Conservation (phyloP, 2,329 filamentous ascomycete genomes). For the Trichoderma koningii region DNA sequence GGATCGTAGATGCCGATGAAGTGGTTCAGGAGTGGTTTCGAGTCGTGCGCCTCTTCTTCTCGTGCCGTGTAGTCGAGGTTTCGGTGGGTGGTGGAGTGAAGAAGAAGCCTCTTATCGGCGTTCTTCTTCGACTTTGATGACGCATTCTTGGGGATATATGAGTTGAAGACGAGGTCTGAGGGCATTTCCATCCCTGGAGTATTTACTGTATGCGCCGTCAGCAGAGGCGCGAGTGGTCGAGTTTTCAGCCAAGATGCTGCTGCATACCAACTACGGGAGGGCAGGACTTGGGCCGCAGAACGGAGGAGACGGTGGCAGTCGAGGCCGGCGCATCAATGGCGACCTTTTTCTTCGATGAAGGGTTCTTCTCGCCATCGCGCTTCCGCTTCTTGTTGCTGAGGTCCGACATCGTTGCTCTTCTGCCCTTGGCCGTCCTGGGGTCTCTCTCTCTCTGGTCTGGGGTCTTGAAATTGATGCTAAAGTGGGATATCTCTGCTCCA, state of each 20-base stretch:
- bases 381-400: constrained; percentile 56
- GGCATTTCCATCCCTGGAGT: constrained; percentile 44
- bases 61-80: constrained; percentile 62
- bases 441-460: not conserved
- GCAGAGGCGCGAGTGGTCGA: constrained; percentile 3
- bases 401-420: constrained; percentile 41
- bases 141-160: constrained; percentile 48
- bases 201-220: constrained; percentile 39
- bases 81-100: constrained; percentile 60
- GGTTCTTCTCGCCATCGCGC: constrained; percentile 46
- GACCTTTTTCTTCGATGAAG: constrained; percentile 56
- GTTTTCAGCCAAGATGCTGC: constrained; percentile 7
- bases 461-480: constrained; percentile 13
- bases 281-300: constrained; percentile 49
- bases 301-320: constrained; percentile 49
- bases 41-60: constrained; percentile 45
- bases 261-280: constrained; percentile 57
- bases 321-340: constrained; percentile 46
- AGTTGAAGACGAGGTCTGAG: constrained; percentile 47
- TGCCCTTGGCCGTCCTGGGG: not conserved
- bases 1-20: constrained; percentile 68
- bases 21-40: constrained; percentile 55
- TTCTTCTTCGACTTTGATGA: constrained; percentile 45
- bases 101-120: constrained; percentile 52
- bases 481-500: constrained; percentile 35